Base-by-base conservation (phyloP, 23 red algal species). In the Gracilaria domingensis region DNA sequence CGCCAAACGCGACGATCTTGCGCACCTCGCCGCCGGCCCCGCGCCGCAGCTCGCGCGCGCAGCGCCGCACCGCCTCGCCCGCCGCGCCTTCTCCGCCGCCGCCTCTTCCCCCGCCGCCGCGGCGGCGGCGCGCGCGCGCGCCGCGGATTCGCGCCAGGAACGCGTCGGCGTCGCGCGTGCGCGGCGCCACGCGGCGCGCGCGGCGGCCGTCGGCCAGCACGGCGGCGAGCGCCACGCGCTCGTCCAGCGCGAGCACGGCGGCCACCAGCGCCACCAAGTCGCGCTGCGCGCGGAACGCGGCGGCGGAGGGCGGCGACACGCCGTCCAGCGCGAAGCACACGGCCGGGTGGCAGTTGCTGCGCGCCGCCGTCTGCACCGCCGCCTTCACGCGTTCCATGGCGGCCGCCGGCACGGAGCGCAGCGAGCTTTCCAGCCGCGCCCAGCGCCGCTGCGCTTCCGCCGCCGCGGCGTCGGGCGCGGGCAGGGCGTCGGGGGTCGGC, bases 291-390 rank as follows among this genome's bases (percentile, higher is more conserved):
- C 18, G 23, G 20, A 79, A 79, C 25, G 53, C 74, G 0, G 4
- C 11, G 9, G n/a, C 40, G 12, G 48, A 12, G 4, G 54, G 74
- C 7, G 7, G 53, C 53, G 38, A 17, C 8, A 42, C 37, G 48
- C 11, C 74, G 53, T 79, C 74, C 45, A 79, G n/a, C 45, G 42
- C 74, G 42, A 79, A 79, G 74, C 74, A 79, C 23, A 79, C n/a
- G n/a, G n/a, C n/a, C n/a, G n/a, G n/a, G n/a, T n/a, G n/a, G n/a
- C n/a, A n/a, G n/a, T n/a, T n/a, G n/a, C n/a, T n/a, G n/a, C n/a
- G n/a, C n/a, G n/a, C n/a, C n/a, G n/a, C n/a, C n/a, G n/a, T n/a
- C n/a, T n/a, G n/a, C n/a, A n/a, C n/a, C n/a, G n/a, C n/a, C n/a
- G n/a, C n/a, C n/a, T n/a, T n/a, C n/a, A n/a, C n/a, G n/a, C n/a